Base-by-base conservation (phyloP, 257 asterid species). In the Cinchona pubescens region DNA sequence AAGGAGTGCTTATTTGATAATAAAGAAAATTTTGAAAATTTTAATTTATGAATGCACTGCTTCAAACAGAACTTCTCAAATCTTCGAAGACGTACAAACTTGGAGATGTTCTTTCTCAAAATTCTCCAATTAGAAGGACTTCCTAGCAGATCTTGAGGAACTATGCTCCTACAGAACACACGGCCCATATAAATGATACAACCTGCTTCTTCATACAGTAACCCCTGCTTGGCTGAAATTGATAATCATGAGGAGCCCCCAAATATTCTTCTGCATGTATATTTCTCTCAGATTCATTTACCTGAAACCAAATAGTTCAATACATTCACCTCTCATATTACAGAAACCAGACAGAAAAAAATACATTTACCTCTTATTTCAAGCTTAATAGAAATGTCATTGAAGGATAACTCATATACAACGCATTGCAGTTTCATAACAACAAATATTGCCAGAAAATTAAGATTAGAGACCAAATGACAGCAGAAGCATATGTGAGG, bases 151-250 rank as follows among this genome's bases (percentile, higher is more conserved):
- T 78, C 78, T 67, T 74, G 55, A 68, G 99, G 99, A 78, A 94
- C 85, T 56, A 94, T 83, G 76, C 92, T 89, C 86, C 97, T 85
- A 85, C 97, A 87, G 77, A n/a, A n/a, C n/a, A n/a, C n/a, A 88
- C 81, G 69, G 99, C 94, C 97, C 97, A 92, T 67, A 90, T 76
- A 80, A 89, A 94, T 19, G 96, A 88, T 37, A 83, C 88, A n/a
- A 94, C 93, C 75, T 89, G 90, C 77, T 84, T 86, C 87, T 92
- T 91, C 53, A 79, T 84, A 85, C 97, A 89, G 79, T 76, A 79
- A 72, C 68, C 76, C 78, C 80, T 81, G 71, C 80, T 76, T 59
- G 92, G 83, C 76, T 79, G 88, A 75, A 74, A 75, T 72, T 59
- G 82, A 81, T 61, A 60, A 68, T 73, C 62, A 69, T 67, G 65